phyloP scores from a whole-genome alignment of 2,329 filamentous ascomycete genomes.

The Coniosporium uncinatum region DNA sequence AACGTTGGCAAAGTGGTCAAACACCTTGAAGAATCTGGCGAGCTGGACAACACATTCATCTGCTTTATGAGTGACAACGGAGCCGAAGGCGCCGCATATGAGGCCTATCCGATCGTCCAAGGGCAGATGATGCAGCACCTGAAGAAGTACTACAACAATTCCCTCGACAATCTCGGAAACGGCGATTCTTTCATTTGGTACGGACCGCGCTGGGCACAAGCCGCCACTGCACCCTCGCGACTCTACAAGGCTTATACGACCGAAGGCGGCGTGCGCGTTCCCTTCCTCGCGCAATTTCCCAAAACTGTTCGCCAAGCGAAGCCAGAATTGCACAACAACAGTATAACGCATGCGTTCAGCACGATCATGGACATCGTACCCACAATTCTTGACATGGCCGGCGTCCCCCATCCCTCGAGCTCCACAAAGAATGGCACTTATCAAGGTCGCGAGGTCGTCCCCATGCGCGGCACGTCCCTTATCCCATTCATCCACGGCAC shows the following conservation, averaged over 20 bases:
- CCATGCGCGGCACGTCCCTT: conserved; percentile 45
- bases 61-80: conserved; percentile 61
- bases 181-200: conserved; percentile 56
- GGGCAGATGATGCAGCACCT: conserved; percentile 48
- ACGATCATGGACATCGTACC: conserved; percentile 35
- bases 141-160: conserved; percentile 52
- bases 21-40: conserved; percentile 48
- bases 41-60: conserved; percentile 59
- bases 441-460: conserved; percentile 41
- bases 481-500: conserved; percentile 29
- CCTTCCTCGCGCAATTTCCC: conserved; percentile 39
- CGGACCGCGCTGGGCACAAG: conserved; percentile 50
- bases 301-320: conserved; percentile 4
- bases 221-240: conserved; percentile 43
- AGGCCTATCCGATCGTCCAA: conserved; percentile 51
- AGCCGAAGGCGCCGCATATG: conserved; percentile 52
- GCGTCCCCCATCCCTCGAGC: conserved; percentile 45
- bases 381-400: conserved; percentile 40
- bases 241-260: conserved; percentile 40
- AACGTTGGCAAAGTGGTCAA: conserved; percentile 55
- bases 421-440: too few species aligned
- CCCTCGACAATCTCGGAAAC: conserved; percentile 51
- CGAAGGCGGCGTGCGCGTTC: conserved; percentile 46
- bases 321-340: conserved; percentile 15
- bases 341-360: conserved; percentile 45